phyloP scores from a whole-genome alignment of 2,329 filamentous ascomycete genomes.

The Aspergillus sp. region DNA sequence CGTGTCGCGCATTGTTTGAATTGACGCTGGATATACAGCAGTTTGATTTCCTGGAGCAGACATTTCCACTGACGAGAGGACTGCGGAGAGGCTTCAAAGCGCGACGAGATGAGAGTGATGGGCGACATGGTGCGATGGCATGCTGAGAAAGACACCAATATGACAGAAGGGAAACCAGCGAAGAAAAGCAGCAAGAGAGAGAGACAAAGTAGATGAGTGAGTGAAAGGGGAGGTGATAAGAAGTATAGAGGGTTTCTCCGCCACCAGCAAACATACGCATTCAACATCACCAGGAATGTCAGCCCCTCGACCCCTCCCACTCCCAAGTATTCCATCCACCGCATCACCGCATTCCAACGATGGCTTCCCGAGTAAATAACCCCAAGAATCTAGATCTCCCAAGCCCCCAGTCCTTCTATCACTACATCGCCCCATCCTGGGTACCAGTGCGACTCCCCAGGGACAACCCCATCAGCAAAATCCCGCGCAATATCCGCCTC shows the following conservation, averaged over 20 bases:
- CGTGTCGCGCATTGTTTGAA: slow-evolving; percentile 42
- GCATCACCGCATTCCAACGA: neutral
- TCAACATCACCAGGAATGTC: neutral
- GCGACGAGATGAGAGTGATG: slow-evolving; percentile 19
- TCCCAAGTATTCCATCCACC: neutral
- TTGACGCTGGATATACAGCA: slow-evolving; percentile 35
- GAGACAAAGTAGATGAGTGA: neutral
- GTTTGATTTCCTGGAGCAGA: slow-evolving; percentile 33
- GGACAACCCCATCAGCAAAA: neutral
- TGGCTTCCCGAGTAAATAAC: neutral
- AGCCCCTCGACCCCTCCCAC: neutral
- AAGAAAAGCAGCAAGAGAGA: too few relatives aligned
- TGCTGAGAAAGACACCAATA: neutral
- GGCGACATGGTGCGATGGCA: slow-evolving; percentile 9
- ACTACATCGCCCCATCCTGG: slow-evolving; percentile 5
- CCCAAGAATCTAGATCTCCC: neutral
- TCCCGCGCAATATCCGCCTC: slow-evolving; percentile 26
- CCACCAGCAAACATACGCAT: neutral
- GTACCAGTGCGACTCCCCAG: neutral
- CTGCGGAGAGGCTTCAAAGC: slow-evolving; percentile 17
- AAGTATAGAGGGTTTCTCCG: neutral
- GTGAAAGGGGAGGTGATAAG: neutral
- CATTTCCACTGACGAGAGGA: slow-evolving; percentile 33
- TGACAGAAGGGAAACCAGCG: too few relatives aligned
- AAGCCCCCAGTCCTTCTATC: slow-evolving; percentile 8